These are phyloP conservation scores for Glebionis coronaria DNA, from an alignment of 129 eudicot species.

Conservation along the genomic window DNA sequence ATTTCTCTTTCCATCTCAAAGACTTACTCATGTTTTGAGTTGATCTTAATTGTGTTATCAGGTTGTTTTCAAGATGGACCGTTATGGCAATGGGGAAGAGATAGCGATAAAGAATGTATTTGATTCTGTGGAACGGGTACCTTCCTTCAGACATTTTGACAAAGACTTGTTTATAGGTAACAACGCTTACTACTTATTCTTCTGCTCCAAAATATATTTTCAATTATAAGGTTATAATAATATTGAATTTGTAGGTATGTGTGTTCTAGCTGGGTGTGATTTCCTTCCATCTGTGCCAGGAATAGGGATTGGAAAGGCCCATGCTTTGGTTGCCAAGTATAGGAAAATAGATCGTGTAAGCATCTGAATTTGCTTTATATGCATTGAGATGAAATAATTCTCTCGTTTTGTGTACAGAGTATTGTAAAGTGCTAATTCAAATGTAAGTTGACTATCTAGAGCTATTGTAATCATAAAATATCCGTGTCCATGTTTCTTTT, in stretches of 20 bases:
- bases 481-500: slow-evolving; percentile 3
- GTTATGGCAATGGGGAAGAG: slow-evolving; percentile 76
- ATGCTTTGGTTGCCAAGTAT: slow-evolving; percentile 72
- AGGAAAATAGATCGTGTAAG: slow-evolving; percentile 83
- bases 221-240: slow-evolving; percentile 2
- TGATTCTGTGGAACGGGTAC: slow-evolving; percentile 32
- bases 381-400: not conserved
- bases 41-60: slow-evolving; percentile 24
- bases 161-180: slow-evolving; percentile 56
- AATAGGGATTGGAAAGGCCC: slow-evolving; percentile 71
- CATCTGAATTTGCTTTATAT: not conserved
- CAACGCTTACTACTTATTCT: not conserved
- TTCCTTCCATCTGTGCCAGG: slow-evolving; percentile 86
- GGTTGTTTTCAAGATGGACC: slow-evolving; percentile 87
- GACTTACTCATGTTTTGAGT: slow-evolving; percentile 3
- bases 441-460: not conserved
- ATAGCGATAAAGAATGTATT: slow-evolving; percentile 55
- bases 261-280: slow-evolving; percentile 94
- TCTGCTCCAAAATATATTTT: not conserved
- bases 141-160: slow-evolving; percentile 63
- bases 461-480: not conserved
- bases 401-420: not conserved
- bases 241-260: slow-evolving; percentile 61
- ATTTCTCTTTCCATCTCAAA: slow-evolving; percentile 1
- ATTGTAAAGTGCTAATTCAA: too few species aligned